phyloP scores from a whole-genome alignment of 2,329 filamentous ascomycete genomes.

The Amylocarpus encephaloides region DNA sequence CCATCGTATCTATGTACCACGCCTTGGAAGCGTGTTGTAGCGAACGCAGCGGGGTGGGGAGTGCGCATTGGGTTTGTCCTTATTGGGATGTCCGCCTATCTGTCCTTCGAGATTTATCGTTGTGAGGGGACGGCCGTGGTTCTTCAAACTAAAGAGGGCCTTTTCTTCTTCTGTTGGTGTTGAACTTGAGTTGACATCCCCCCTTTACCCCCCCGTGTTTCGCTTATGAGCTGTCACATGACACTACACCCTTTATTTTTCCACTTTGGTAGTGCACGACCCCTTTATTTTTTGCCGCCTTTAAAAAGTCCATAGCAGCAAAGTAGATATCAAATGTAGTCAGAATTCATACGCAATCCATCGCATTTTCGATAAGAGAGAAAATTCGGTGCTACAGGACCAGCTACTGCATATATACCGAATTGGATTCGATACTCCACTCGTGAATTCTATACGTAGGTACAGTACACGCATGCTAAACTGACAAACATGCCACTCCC shows the following conservation, averaged over 20 bases:
- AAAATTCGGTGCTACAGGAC: no score
- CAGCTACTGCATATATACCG: no score
- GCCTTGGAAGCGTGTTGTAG: not conserved
- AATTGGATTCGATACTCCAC: no score
- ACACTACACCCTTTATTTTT: not conserved
- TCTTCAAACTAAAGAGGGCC: no score
- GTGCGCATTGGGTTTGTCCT: no score
- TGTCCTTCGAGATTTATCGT: not conserved
- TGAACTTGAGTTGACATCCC: not conserved
- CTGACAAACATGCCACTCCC: not conserved
- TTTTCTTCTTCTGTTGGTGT: not conserved
- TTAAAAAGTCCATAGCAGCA: no score
- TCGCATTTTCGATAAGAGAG: no score
- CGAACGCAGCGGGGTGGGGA: not conserved
- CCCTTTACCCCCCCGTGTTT: not conserved
- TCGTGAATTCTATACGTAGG: not conserved
- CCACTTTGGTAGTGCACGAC: not conserved
- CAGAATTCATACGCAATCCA: no score
- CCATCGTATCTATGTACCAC: not conserved
- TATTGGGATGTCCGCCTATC: not conserved
- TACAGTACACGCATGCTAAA: not conserved
- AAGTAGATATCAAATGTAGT: no score
- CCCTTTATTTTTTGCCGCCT: no score
- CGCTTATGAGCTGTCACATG: not conserved
- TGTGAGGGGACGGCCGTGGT: no score